Base-by-base conservation (phyloP, 1,284 basidiomycete species). In the Vanrija sp. region DNA sequence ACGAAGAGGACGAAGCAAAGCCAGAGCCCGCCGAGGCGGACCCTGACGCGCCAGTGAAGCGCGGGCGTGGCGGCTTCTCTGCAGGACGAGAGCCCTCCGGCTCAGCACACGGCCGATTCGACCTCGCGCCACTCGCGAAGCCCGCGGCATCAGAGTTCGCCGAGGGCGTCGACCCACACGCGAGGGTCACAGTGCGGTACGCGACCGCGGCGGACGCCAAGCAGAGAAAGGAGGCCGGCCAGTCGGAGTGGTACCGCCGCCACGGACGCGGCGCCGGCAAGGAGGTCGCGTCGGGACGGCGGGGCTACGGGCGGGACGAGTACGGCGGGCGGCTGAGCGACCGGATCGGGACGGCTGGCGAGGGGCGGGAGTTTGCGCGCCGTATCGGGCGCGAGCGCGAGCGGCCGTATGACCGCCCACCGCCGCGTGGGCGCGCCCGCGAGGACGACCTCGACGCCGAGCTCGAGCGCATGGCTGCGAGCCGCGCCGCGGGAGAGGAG, bases 391-490 rank as follows among this genome's bases (percentile, higher is more conserved):
- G 67, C 19, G 45, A 40, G 12, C 26, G 25, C 5, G 45, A 15
- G 0, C 38, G 29, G 1, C 64, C 65, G 5, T 66, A 67, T 43
- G 57, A 39, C 6, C 43, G 62, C 12, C 16, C 52, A 54, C 18
- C 54, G 52, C 12, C 34, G 53, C 29, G 43, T 38, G 40, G 54
- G 48, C 19, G 44, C 51, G 28, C 48, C 47, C 4, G 40, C 54
- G 18, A 67, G 21, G 68, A 67, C 21, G 73, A 75, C 58, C 58
- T 75, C 34, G 73, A 75, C 59, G 55, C 58, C 21, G 70, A 75
- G 46, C 55, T 75, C 43, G 73, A 73, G 51, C 52, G 57, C 23
- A 64, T 74, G 53, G 60, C 63, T 3, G 49, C 50, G 38, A 18
- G 60, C 14, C 38, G 65, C 19, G 46, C 46, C 6, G 61, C 52